Evolutionary conservation across 257 asterid genomes (phyloP).

Genomic region (Handroanthus guayacan): DNA sequence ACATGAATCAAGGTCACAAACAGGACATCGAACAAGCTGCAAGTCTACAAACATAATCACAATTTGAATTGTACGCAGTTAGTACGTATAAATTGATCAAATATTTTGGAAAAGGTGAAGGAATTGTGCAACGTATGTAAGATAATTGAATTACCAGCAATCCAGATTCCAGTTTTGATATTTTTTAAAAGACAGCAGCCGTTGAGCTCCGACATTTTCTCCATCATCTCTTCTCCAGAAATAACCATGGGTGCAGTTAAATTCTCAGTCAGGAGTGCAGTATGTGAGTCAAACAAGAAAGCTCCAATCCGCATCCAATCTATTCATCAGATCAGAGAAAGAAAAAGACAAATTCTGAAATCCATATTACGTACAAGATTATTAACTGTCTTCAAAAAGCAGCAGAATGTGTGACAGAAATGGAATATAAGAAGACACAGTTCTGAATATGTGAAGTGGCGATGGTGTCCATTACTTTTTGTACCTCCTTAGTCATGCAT

Average conservation of each 20-base stretch:
- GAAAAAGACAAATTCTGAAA: slow-evolving; percentile 28
- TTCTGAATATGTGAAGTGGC: not conserved
- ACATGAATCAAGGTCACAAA: slow-evolving; percentile 87
- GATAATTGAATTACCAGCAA: slow-evolving; percentile 75
- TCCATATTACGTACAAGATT: slow-evolving; percentile 9
- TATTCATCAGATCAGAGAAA: slow-evolving; percentile 38
- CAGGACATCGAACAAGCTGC: slow-evolving; percentile 98
- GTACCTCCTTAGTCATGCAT: too few relatives aligned
- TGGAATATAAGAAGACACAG: not conserved
- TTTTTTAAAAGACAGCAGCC: slow-evolving; percentile 68
- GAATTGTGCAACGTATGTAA: slow-evolving; percentile 13
- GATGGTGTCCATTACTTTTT: too few relatives aligned
- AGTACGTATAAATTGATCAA: slow-evolving; percentile 20
- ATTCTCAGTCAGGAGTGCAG: slow-evolving; percentile 71
- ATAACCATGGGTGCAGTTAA: slow-evolving; percentile 52
- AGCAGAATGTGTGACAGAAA: slow-evolving; percentile 14
- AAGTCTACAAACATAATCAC: slow-evolving; percentile 62
- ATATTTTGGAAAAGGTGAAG: not conserved
- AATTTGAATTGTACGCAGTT: slow-evolving; percentile 33
- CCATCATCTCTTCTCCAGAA: slow-evolving; percentile 49
- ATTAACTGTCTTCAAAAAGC: slow-evolving; percentile 6
- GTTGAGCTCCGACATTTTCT: slow-evolving; percentile 51
- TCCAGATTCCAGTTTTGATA: slow-evolving; percentile 89
- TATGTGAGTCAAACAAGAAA: slow-evolving; percentile 69
- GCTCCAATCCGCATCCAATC: slow-evolving; percentile 98